A percentile compares a stretch with the other conserved stretches of the same genome.
These are phyloP conservation scores for Rhynchospora pubera DNA, from an alignment of 176 grass and related monocot species.

Conservation along the genomic window DNA sequence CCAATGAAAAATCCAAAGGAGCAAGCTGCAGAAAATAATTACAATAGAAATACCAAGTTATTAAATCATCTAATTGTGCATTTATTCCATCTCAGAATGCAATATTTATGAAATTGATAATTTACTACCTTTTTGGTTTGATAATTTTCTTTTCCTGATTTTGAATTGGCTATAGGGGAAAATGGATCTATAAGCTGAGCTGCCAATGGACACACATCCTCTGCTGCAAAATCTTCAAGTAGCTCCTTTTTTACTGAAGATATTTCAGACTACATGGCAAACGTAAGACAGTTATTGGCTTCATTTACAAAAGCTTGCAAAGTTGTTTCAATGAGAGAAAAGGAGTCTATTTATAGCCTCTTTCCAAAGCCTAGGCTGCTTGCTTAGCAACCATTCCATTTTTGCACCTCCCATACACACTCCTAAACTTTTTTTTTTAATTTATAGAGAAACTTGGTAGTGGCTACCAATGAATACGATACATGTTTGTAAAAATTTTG, in stretches of 20 bases:
- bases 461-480: neutral
- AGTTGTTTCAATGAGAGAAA: neutral
- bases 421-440: too few relatives aligned
- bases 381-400: neutral
- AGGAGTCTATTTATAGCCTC: neutral
- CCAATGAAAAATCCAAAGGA: slow-evolving; percentile 48
- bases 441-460: too few relatives aligned
- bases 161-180: slow-evolving; percentile 20
- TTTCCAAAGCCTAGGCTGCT: neutral
- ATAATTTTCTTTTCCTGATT: slow-evolving; percentile 16
- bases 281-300: neutral
- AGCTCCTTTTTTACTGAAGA: slow-evolving; percentile 54
- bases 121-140: slow-evolving; percentile 5
- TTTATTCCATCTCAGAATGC: neutral
- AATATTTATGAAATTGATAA: neutral
- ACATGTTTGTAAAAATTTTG: neutral
- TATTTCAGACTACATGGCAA: slow-evolving; percentile 50
- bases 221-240: slow-evolving; percentile 71
- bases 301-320: neutral
- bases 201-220: slow-evolving; percentile 57
- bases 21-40: slow-evolving; percentile 49
- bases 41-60: slow-evolving; percentile 27
- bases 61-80: neutral
- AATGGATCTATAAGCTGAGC: slow-evolving; percentile 50
- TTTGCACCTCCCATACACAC: neutral